Base-by-base conservation (phyloP, 139 green algal genomes). In the Chlorella sp. region DNA sequence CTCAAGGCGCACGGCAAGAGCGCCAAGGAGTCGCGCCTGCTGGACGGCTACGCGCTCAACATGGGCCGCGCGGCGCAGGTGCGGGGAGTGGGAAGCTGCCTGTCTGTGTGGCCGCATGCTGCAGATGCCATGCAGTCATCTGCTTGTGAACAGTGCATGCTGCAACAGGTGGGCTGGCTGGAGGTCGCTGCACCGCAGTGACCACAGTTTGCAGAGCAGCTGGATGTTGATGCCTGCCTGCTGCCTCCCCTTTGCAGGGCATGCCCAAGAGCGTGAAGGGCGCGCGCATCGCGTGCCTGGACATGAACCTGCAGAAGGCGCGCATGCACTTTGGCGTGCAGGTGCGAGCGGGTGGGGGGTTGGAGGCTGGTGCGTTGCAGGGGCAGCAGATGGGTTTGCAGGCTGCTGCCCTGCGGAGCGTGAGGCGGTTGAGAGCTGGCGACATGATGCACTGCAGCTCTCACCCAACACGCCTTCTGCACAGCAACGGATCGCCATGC, bases 41-140 rank as follows among this genome's bases (percentile, higher is more conserved):
- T 99, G n/a, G 90, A 97, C 39, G 98, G 98, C 9, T 99, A 99
- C 82, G 98, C 98, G 11, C 89, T 99, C 81, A 98, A 98, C 93
- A 88, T 96, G 79, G 94, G 90, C 1, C 87, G 96, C 4, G 96
- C 98, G 25, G 95, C 96, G 63, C 93, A 97, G 88, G 93, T 85
- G 93, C 90, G 91, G 83, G 84, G 7, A n/a, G n/a, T n/a, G n/a
- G n/a, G 81, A 34, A 51, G 47, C 81, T 30, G 44, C 15, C 47
- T 55, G 55, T 12, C 11, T 26, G 13, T 73, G 67, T 34, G 16
- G 28, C 28, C 30, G 63, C 6, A 67, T 1, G 7, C 60, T 67
- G 60, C 25, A 28, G 28, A 18, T 67, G 60, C 60, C 28, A 69
- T 65, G 57, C 57, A n/a, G n/a, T n/a, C n/a, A n/a, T n/a, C n/a